Conservation (phyloP, 2,329 filamentous ascomycete species). For the Diaporthe sp. region DNA sequence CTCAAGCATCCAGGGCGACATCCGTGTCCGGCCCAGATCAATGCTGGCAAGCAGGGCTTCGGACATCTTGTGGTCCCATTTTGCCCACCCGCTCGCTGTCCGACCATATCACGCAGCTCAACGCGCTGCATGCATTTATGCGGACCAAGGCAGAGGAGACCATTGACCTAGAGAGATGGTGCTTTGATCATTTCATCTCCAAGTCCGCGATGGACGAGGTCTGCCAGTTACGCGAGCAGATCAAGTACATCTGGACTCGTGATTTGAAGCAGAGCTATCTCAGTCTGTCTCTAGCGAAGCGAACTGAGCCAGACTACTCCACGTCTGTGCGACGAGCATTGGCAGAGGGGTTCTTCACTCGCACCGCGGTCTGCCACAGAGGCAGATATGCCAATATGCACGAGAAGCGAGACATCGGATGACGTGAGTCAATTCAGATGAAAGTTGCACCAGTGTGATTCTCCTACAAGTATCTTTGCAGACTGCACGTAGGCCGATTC, state of each 20-base stretch:
- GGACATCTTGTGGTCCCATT: neutral
- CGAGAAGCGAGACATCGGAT: no score
- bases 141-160: neutral
- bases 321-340: neutral
- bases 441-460: no score
- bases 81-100: neutral
- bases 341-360: neutral
- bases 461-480: no score
- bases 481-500: no score
- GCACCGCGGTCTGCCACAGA: neutral
- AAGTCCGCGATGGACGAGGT: neutral
- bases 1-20: neutral
- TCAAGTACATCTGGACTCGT: neutral
- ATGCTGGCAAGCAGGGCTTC: neutral
- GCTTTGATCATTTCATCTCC: neutral
- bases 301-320: neutral
- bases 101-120: neutral
- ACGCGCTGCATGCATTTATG: neutral
- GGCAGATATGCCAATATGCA: neutral
- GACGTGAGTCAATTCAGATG: no score
- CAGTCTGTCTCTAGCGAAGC: neutral
- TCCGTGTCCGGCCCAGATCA: neutral
- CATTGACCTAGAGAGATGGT: neutral
- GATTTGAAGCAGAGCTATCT: neutral
- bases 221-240: neutral